These are phyloP conservation scores for Boletellus emodensis DNA, from an alignment of 768 basidiomycete genomes.

Conservation along the genomic window DNA sequence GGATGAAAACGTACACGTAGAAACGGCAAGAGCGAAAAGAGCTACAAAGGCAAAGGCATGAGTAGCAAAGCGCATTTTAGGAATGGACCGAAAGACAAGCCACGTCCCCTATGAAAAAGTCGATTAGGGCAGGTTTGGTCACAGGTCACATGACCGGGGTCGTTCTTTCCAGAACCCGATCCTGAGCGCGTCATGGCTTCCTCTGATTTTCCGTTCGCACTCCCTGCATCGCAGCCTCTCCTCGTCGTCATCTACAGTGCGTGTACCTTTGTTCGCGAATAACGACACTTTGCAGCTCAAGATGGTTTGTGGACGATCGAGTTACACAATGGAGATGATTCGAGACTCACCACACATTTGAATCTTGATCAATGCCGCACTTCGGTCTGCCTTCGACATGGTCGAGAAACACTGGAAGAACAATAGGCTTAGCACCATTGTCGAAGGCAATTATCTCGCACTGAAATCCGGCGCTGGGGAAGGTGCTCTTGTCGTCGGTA, in stretches of 20 bases:
- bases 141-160: slow-evolving; percentile 13
- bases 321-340: slow-evolving; percentile 75
- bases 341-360: slow-evolving; percentile 58
- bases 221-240: slow-evolving; percentile 50
- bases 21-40: slow-evolving; percentile 29
- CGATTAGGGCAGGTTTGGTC: slow-evolving; percentile 26
- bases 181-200: slow-evolving; percentile 1
- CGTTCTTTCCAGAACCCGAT: neutral
- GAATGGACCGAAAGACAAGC: slow-evolving; percentile 3
- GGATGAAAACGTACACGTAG: slow-evolving; percentile 23
- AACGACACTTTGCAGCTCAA: slow-evolving; percentile 31
- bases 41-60: slow-evolving; percentile 25
- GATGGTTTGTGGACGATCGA: slow-evolving; percentile 71
- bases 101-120: slow-evolving; percentile 25
- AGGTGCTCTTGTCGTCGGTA: slow-evolving; percentile 74
- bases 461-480: slow-evolving; percentile 35
- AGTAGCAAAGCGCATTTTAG: slow-evolving; percentile 34
- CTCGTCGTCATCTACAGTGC: slow-evolving; percentile 68
- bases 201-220: slow-evolving; percentile 35
- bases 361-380: slow-evolving; percentile 50
- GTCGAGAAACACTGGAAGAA: slow-evolving; percentile 72
- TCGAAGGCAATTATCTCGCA: slow-evolving; percentile 40
- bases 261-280: slow-evolving; percentile 12
- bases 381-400: slow-evolving; percentile 67
- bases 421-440: slow-evolving; percentile 42